Conservation (phyloP, 176 grass and related monocot genomes). For the Triticum dicoccoides region DNA sequence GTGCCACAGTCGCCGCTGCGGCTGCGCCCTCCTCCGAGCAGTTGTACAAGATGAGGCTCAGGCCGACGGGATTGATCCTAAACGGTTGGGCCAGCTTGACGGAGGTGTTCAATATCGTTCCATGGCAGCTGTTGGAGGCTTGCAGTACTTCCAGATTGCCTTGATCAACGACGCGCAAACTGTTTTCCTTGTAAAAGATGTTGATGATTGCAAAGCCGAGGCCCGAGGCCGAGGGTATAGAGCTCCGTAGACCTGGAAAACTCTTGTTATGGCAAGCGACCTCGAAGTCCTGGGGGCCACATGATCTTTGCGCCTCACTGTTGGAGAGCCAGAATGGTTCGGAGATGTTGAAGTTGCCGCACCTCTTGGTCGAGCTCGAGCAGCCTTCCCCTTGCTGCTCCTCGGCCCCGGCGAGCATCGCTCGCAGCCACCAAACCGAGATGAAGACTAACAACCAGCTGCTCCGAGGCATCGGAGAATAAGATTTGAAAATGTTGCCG, state of each 20-base stretch:
- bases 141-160: neutral
- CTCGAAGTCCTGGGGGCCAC: neutral
- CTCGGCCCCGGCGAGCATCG: neutral
- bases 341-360: neutral
- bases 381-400: neutral
- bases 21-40: neutral
- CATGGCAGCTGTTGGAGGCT: too few relatives aligned
- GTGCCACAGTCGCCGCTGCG: neutral
- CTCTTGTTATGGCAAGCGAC: neutral
- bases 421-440: too few relatives aligned
- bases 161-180: neutral
- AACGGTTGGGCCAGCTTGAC: neutral
- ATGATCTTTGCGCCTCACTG: neutral
- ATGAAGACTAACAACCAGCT: too few relatives aligned
- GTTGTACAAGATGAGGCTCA: neutral
- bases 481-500: too few relatives aligned
- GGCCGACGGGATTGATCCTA: neutral
- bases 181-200: neutral
- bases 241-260: neutral
- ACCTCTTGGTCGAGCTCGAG: neutral
- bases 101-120: neutral
- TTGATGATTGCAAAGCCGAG: too few relatives aligned
- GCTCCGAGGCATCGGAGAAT: neutral
- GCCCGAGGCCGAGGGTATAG: too few relatives aligned
- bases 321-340: neutral